Evolutionary conservation across 768 basidiomycete species (phyloP).

Genomic region (Pleurotus platypus): DNA sequence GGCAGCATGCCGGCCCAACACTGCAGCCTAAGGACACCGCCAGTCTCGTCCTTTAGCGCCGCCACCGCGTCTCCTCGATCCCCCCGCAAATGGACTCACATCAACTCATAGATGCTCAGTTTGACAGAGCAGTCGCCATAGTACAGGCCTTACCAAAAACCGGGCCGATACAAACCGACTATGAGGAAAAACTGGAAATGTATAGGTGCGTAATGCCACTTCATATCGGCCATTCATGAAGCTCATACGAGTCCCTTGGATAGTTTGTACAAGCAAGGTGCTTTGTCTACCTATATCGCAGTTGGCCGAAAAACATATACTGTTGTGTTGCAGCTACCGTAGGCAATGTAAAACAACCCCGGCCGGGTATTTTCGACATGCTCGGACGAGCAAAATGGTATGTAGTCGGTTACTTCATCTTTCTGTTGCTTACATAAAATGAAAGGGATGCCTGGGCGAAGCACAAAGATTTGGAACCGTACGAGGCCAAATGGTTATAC

Average conservation of each 20-base stretch:
- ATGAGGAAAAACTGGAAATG: conserved; percentile 92
- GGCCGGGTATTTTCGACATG: conserved; percentile 90
- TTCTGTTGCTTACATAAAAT: conserved; percentile 8
- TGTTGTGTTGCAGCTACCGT: conserved; percentile 64
- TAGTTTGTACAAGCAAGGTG: conserved; percentile 87
- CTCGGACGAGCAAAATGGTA: conserved; percentile 92
- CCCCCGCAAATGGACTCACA: conserved; percentile 49
- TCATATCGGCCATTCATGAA: background rate
- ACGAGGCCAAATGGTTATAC: conserved; percentile 86
- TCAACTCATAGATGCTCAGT: conserved; percentile 76
- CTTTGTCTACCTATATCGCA: conserved; percentile 8
- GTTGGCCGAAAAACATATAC: conserved; percentile 8
- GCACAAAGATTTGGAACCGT: conserved; percentile 74
- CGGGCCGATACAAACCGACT: conserved; percentile 92
- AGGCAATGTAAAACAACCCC: conserved; percentile 75
- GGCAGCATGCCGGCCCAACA: background rate
- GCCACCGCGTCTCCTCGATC: background rate
- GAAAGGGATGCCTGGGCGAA: conserved; percentile 94
- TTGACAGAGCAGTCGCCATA: conserved; percentile 92
- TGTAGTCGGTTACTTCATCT: conserved; percentile 14
- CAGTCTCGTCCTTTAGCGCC: background rate
- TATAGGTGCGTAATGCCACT: conserved; percentile 59
- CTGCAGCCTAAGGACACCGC: background rate
- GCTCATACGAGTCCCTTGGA: background rate
- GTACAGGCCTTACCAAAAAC: conserved; percentile 90